Percentiles rank a stretch among this genome's conserved stretches.
Evolutionary conservation across 1,284 basidiomycete species (phyloP).

Genomic region (Sporisorium exsertum): DNA sequence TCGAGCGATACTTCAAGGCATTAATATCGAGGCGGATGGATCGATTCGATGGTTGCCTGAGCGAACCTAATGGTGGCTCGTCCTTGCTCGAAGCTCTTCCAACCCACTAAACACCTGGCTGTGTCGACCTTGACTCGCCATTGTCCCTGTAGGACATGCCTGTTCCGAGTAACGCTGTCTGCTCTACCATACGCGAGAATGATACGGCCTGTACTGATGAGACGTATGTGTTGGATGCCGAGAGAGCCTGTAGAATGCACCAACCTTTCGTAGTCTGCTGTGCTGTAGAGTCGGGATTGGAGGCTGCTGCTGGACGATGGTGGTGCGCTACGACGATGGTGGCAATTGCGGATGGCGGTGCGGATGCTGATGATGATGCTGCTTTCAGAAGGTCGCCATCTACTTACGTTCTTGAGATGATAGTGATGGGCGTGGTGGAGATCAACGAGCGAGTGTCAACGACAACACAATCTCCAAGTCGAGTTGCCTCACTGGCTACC

Average conservation of each 20-base stretch:
- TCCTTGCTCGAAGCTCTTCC: neutral
- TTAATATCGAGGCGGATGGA: too few species aligned
- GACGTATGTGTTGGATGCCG: neutral
- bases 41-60: too few species aligned
- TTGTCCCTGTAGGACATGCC: neutral
- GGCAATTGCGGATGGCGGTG: conserved; percentile 12
- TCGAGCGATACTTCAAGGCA: too few species aligned
- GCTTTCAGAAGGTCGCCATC: conserved; percentile 1
- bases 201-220: neutral
- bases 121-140: neutral
- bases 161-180: neutral
- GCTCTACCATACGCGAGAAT: neutral
- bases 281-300: neutral
- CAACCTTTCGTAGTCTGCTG: conserved; percentile 10
- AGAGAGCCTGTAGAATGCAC: neutral
- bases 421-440: conserved; percentile 48
- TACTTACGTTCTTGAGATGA: conserved; percentile 56
- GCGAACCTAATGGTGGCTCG: neutral
- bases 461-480: conserved; percentile 3
- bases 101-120: neutral
- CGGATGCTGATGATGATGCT: conserved; percentile 19
- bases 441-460: conserved; percentile 23
- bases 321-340: neutral
- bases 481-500: neutral
- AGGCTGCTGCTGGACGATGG: neutral